A percentile compares a stretch with the other conserved stretches of the same genome.
These are phyloP conservation scores for Calonectria hawksworthii DNA, from an alignment of 2,329 filamentous ascomycete genomes.

Conservation along the genomic window DNA sequence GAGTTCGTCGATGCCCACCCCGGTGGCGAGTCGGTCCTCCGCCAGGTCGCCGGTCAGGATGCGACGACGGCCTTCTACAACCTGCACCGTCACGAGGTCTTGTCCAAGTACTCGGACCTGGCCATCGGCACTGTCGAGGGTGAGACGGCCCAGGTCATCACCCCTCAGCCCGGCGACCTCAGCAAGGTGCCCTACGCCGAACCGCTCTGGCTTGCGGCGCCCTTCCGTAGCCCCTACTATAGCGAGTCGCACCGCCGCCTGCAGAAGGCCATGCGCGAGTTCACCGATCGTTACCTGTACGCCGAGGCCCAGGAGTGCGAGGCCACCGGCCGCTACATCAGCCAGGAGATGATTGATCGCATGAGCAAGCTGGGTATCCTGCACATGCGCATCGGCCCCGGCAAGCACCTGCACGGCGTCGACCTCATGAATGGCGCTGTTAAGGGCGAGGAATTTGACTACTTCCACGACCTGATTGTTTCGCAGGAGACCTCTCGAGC, in stretches of 20 bases:
- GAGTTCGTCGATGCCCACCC: constrained; percentile 91
- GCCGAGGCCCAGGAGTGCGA: constrained; percentile 85
- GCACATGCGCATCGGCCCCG: constrained; percentile 87
- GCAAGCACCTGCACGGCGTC: constrained; percentile 83
- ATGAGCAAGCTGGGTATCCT: constrained; percentile 83
- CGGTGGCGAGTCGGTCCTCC: constrained; percentile 83
- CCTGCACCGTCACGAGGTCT: constrained; percentile 91
- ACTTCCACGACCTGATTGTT: constrained; percentile 86
- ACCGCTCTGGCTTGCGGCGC: constrained; percentile 83
- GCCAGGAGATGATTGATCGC: constrained; percentile 79
- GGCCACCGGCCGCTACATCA: constrained; percentile 78
- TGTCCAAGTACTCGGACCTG: constrained; percentile 82
- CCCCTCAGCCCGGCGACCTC: constrained; percentile 78
- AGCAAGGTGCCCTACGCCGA: constrained; percentile 87
- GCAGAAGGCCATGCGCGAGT: constrained; percentile 78
- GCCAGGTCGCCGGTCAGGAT: constrained; percentile 85
- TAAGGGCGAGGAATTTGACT: constrained; percentile 86
- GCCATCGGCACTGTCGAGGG: constrained; percentile 82
- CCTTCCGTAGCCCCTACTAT: constrained; percentile 86
- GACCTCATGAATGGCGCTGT: constrained; percentile 77
- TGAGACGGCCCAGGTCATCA: constrained; percentile 82
- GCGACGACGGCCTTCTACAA: constrained; percentile 91
- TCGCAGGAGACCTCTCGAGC: constrained; percentile 79
- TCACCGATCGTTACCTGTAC: constrained; percentile 78
- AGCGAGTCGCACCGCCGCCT: constrained; percentile 79